Percentiles rank a stretch among this genome's conserved stretches.
Conservation (phyloP, 2,329 filamentous ascomycete genomes). For the Pseudogymnoascus sp. region DNA sequence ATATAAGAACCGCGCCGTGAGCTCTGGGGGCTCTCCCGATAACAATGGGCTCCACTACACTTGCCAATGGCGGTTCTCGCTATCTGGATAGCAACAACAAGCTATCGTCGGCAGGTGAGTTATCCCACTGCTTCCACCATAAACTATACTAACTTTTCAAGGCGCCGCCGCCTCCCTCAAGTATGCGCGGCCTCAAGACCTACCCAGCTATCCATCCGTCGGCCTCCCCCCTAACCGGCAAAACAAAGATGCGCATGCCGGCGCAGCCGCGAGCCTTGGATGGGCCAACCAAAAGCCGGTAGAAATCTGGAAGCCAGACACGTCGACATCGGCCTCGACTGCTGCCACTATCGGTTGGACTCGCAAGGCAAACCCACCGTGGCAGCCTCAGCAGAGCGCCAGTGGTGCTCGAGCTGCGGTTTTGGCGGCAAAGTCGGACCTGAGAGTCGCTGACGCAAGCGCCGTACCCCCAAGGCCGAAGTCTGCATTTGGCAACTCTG, state of each 20-base stretch:
- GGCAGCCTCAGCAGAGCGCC: constrained; percentile 55
- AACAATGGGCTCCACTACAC: constrained; percentile 15
- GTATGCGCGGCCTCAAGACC: constrained; percentile 63
- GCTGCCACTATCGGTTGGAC: constrained; percentile 52
- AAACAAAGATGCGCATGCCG: constrained; percentile 51
- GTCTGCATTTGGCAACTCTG: constrained; percentile 49
- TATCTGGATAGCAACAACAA: constrained; percentile 44
- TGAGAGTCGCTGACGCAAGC: constrained; percentile 27
- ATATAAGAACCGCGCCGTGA: neutral
- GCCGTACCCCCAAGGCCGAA: neutral
- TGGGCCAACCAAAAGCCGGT: constrained; percentile 60
- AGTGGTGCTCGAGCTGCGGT: constrained; percentile 69
- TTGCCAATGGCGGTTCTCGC: constrained; percentile 20
- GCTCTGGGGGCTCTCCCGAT: neutral
- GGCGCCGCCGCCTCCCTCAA: constrained; percentile 55
- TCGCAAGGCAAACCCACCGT: constrained; percentile 45
- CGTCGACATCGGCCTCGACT: constrained; percentile 50
- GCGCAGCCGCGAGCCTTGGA: constrained; percentile 66
- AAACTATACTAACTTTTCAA: constrained; percentile 25
- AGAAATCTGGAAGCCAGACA: constrained; percentile 58
- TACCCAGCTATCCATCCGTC: constrained; percentile 65
- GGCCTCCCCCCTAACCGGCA: constrained; percentile 40
- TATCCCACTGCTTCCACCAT: constrained; percentile 1
- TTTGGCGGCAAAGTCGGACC: constrained; percentile 44
- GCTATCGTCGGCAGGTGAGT: constrained; percentile 49